Evolutionary conservation across 2,329 filamentous ascomycete genomes (phyloP), one percentile per base, ranked within the genome.

Genomic region (Ceratocystiopsis sp.): DNA sequence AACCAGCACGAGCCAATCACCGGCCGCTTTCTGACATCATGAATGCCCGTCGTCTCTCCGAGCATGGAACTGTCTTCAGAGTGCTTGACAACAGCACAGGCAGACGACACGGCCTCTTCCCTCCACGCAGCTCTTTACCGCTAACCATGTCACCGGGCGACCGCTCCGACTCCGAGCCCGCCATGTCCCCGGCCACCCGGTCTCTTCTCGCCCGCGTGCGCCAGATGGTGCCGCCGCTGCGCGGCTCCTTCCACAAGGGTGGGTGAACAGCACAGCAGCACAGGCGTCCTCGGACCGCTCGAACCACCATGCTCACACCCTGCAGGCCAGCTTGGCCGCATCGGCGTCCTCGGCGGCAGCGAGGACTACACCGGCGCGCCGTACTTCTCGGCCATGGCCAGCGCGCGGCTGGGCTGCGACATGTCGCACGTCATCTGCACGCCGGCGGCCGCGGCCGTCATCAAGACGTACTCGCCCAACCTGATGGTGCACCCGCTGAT

Each of bases 401-500:
- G 85, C 51, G 91, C 91, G 39, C 77, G 82, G 55, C 65, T 96
- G 45, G 91, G 89, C 5, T 85, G 80, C 55, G 86, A 94, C 56
- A 84, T 94, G 84, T 85, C 80, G 50, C 89, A 95, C 64, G 81
- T 98, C 49, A 93, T 98, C 56, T 98, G 91, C 67, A 93, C 93
- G 47, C 85, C 84, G 11, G 80, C 74, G 43, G 91, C 91, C 3
- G 85, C 73, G 39, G 70, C 75, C 55, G 87, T 95, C 35, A 94
- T 98, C 64, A 98, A 98, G 67, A 84, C 85, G 4, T 98, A 96
- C 66, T 95, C 87, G 17, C 91, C 91, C 3, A 95, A 96, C 59
- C 70, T 98, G 25, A 98, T 98, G 89, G 91, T 98, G 12, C 91
- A 96, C 60, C 91, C 91, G 1, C 74, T 95, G 51, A 89, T 98